Conservation (phyloP, 768 basidiomycete genomes). For the Calocybe indica region DNA sequence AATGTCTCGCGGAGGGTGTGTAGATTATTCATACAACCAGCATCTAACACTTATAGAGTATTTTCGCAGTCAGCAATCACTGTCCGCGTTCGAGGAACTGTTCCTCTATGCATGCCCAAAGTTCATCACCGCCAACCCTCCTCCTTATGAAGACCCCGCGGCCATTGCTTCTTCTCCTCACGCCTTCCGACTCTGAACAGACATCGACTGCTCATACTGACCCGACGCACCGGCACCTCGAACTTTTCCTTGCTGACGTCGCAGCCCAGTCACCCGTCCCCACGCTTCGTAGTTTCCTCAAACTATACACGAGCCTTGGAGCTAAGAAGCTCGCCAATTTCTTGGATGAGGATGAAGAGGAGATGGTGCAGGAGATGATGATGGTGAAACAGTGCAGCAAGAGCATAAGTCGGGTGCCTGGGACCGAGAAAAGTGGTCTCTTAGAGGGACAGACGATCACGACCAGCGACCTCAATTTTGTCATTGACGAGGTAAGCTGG, state of each 20-base stretch:
- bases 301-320: slow-evolving; percentile 92
- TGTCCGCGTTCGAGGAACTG: slow-evolving; percentile 84
- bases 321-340: slow-evolving; percentile 89
- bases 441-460: slow-evolving; percentile 84
- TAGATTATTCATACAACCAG: neutral
- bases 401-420: slow-evolving; percentile 64
- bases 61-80: slow-evolving; percentile 53
- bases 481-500: slow-evolving; percentile 78
- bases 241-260: slow-evolving; percentile 80
- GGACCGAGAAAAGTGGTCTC: slow-evolving; percentile 47
- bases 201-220: slow-evolving; percentile 40
- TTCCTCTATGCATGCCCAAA: slow-evolving; percentile 95
- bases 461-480: slow-evolving; percentile 93
- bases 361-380: slow-evolving; percentile 96
- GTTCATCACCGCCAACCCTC: slow-evolving; percentile 92
- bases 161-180: slow-evolving; percentile 46
- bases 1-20: slow-evolving; percentile 73
- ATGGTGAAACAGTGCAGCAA: slow-evolving; percentile 86
- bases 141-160: slow-evolving; percentile 81
- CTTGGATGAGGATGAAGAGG: slow-evolving; percentile 88
- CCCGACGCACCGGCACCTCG: slow-evolving; percentile 78
- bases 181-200: slow-evolving; percentile 23
- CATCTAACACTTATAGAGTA: neutral
- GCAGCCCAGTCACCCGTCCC: slow-evolving; percentile 71
- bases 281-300: slow-evolving; percentile 86